A percentile compares a stretch with the other conserved stretches of the same genome.
Conservation (phyloP, 176 grass and related monocot genomes). For the Rhipidocladum racemiflorum region DNA sequence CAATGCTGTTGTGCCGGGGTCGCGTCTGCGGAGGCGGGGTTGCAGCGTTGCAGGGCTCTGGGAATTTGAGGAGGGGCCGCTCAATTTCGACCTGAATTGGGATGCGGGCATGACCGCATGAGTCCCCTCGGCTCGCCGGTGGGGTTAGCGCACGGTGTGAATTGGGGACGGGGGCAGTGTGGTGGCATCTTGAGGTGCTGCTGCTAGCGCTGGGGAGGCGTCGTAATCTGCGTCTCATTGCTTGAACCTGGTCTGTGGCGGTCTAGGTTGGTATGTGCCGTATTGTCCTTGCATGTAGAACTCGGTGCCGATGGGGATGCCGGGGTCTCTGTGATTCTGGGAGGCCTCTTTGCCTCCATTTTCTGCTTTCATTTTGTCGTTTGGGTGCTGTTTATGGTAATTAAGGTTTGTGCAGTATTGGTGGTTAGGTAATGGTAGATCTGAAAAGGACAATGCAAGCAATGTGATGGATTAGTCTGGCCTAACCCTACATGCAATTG, state of each 20-base stretch:
- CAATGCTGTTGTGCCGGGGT: neutral
- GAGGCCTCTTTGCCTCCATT: neutral
- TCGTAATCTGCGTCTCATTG: neutral
- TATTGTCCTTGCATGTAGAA: neutral
- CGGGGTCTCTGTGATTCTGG: neutral
- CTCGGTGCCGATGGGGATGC: neutral
- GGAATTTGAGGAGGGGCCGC: neutral
- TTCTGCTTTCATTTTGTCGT: neutral
- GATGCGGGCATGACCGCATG: neutral
- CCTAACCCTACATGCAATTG: neutral
- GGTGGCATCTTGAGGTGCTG: neutral
- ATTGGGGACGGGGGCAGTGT: neutral
- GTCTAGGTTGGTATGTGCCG: neutral
- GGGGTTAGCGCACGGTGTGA: neutral
- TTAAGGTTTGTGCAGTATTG: neutral
- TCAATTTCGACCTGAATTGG: constrained; percentile 1
- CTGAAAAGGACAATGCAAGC: neutral
- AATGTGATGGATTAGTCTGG: neutral
- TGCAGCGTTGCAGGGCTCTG: neutral
- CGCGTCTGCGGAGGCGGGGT: neutral
- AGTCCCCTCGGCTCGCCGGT: too few species aligned
- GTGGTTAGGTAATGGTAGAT: neutral
- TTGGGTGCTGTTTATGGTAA: neutral
- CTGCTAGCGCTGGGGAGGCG: neutral
- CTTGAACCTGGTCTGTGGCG: neutral